Evolutionary conservation across 106 monocot genomes (phyloP).

Genomic region (Dioscorea zingiberensis): DNA sequence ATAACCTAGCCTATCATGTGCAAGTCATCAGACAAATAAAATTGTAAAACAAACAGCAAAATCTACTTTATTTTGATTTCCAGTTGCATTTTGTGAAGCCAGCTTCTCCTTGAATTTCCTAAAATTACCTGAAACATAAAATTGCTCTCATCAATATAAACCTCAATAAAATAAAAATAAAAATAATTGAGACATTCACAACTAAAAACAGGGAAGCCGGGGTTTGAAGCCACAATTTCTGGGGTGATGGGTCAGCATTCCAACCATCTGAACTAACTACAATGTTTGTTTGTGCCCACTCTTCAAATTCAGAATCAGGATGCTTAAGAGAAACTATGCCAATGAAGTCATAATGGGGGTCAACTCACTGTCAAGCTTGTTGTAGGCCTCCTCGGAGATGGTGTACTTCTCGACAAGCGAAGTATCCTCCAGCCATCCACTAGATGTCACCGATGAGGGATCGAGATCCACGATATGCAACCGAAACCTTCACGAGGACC

Average conservation of each 20-base stretch:
- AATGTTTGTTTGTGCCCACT: too few species aligned
- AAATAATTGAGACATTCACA: too few species aligned
- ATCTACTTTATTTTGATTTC: slow-evolving; percentile 54
- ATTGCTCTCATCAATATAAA: too few species aligned
- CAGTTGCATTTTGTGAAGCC: slow-evolving; percentile 39
- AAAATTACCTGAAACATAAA: slow-evolving; percentile 52
- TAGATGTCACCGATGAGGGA: slow-evolving; percentile 76
- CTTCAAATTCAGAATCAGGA: too few species aligned
- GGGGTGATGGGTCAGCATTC: too few species aligned
- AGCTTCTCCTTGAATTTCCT: slow-evolving; percentile 91
- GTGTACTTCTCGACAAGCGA: slow-evolving; percentile 87
- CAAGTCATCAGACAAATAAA: background rate
- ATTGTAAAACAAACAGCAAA: background rate
- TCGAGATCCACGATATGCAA: slow-evolving; percentile 84
- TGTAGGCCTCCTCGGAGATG: slow-evolving; percentile 86
- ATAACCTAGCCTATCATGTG: background rate
- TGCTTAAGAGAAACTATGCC: too few species aligned
- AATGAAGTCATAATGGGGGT: too few species aligned
- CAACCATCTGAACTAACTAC: too few species aligned
- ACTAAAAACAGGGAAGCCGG: too few species aligned
- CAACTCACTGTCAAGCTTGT: slow-evolving; percentile 72
- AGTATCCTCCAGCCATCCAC: slow-evolving; percentile 95
- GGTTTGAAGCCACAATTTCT: too few species aligned
- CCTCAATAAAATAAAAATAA: too few species aligned
- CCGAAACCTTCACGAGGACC: slow-evolving; percentile 48